Base-by-base conservation (phyloP, 352 stramenopile genomes). In the Phytophthora idaei region DNA sequence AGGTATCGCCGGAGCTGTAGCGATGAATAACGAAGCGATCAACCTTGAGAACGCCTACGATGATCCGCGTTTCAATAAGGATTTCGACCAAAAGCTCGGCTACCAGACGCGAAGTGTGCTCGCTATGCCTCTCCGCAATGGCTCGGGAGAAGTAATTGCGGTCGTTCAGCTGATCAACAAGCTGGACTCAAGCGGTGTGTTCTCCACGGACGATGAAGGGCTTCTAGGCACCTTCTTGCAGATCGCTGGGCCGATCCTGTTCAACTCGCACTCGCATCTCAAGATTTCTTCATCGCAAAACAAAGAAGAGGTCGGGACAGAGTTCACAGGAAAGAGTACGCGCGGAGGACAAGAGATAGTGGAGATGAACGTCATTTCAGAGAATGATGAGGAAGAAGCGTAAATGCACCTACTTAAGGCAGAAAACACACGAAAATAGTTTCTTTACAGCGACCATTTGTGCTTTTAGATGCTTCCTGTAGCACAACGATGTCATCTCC, bases 121-220 rank as follows among this genome's bases (percentile, higher is more conserved):
- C 15, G 89, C 86, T 4, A 94, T 97, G 87, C 92, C 92, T 25
- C 81, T 98, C 14, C 80, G 78, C 28, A 89, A 94, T 73, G 75
- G 75, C 11, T 82, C 75, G 2, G 77, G 79, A 6, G 85, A 94
- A 36, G 78, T 90, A 1, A 94, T 97, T 46, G 90, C 87, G 5
- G 90, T 97, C 34, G 77, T 97, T 10, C 90, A 97, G 70, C 72
- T 97, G 25, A 94, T 97, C 67, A 97, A 97, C 71, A 96, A 96
- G 58, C 56, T 87, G 4, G 88, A 89, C 46, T 76, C 86, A 14
- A 74, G 59, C 2, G 83, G 83, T 28, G 66, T 92, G 21, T 98
- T 98, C 68, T 92, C 78, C 14, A 68, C 48, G 12, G 89, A 97
- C n/a, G 92, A 97, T 56, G 87, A 94, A 48, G 89, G 97, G 50